Evolutionary conservation across 1,284 basidiomycete species (phyloP).

Genomic region (Pholiota adiposa): DNA sequence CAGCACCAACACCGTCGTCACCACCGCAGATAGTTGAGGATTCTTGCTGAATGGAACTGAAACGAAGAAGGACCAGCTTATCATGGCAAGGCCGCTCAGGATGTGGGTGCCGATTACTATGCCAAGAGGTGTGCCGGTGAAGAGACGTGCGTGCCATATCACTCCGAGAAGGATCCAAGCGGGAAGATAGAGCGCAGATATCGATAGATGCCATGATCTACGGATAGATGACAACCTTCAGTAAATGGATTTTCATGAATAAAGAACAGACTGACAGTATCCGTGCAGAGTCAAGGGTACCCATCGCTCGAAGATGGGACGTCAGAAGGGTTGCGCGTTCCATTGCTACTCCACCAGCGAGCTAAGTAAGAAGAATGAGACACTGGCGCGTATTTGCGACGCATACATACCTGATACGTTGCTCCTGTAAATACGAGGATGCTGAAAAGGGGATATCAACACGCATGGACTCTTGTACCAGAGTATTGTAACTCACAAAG

Average conservation of each 20-base stretch:
- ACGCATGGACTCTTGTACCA: neutral
- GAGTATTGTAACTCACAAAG: slow-evolving; percentile 46
- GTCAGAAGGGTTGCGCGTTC: slow-evolving; percentile 25
- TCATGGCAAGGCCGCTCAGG: slow-evolving; percentile 68
- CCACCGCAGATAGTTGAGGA: slow-evolving; percentile 74
- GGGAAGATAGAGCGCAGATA: slow-evolving; percentile 39
- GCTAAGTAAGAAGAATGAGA: neutral
- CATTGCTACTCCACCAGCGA: slow-evolving; percentile 20
- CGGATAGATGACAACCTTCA: slow-evolving; percentile 5
- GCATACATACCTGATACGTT: slow-evolving; percentile 19
- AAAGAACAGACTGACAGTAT: slow-evolving; percentile 18
- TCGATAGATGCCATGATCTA: slow-evolving; percentile 73
- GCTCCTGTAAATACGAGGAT: slow-evolving; percentile 15
- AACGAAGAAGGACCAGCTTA: slow-evolving; percentile 74
- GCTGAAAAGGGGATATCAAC: neutral
- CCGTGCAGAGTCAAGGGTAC: slow-evolving; percentile 26
- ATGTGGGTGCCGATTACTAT: slow-evolving; percentile 70
- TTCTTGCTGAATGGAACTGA: slow-evolving; percentile 73
- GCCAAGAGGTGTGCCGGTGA: slow-evolving; percentile 62
- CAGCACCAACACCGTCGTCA: slow-evolving; percentile 68
- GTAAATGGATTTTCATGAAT: neutral
- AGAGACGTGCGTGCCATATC: slow-evolving; percentile 69
- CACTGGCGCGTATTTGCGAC: slow-evolving; percentile 16
- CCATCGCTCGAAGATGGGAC: slow-evolving; percentile 27
- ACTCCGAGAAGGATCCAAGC: slow-evolving; percentile 42